Percentiles rank a stretch among this genome's conserved stretches.
Conservation (phyloP, 169 alveolate genomes). For the Plasmodium berghei region DNA sequence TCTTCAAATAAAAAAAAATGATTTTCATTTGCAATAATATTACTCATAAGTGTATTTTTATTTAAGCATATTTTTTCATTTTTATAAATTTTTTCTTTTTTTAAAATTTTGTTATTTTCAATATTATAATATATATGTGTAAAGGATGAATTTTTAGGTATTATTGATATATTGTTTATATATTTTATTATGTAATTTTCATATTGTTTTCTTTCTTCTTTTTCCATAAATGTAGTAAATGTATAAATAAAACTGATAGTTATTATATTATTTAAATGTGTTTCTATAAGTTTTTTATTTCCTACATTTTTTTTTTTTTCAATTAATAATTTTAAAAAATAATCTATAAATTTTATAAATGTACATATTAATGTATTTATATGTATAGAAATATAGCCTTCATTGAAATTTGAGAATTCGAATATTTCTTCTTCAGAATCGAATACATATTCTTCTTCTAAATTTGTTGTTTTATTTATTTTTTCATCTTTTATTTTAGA, state of each 20-base stretch:
- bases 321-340: conserved; percentile 19
- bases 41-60: conserved; percentile 28
- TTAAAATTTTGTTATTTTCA: conserved; percentile 37
- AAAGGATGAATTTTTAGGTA: conserved; percentile 41
- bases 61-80: conserved; percentile 20
- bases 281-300: conserved; percentile 26
- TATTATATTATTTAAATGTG: conserved; percentile 29
- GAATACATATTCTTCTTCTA: too few species aligned
- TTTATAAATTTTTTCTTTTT: conserved; percentile 22
- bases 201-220: conserved; percentile 17
- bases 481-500: not conserved
- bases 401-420: not conserved
- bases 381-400: conserved; percentile 7
- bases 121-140: conserved; percentile 40
- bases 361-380: conserved; percentile 20
- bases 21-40: not conserved
- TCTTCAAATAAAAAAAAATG: conserved; percentile 32
- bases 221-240: conserved; percentile 40
- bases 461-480: not conserved
- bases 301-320: conserved; percentile 42
- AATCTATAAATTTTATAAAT: conserved; percentile 21
- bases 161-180: conserved; percentile 53
- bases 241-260: conserved; percentile 46
- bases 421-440: not conserved
- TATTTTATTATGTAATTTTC: conserved; percentile 53